These are phyloP conservation scores for Akebia trifoliata DNA, from an alignment of 164 flowering plant species.

Conservation along the genomic window DNA sequence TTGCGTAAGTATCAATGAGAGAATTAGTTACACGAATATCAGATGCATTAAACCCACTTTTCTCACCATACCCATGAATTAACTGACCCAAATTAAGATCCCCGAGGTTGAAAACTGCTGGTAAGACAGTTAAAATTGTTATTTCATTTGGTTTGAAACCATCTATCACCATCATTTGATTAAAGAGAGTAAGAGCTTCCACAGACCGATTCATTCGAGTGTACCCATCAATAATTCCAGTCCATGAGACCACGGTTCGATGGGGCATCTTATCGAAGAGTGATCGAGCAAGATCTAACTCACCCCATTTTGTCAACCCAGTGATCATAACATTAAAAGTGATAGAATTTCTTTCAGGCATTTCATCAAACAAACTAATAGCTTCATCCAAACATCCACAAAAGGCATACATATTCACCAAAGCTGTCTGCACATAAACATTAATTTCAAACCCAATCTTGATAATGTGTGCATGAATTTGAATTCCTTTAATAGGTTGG, in stretches of 20 bases:
- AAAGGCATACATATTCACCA: conserved; percentile 19
- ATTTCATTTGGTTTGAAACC: conserved; percentile 18
- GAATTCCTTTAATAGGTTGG: conserved; percentile 16
- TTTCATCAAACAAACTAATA: conserved; percentile 15
- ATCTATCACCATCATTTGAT: conserved; percentile 14
- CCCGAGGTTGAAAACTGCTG: conserved; percentile 18
- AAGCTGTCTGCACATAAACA: conserved; percentile 24
- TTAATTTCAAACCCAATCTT: conserved; percentile 20
- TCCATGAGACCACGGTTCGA: conserved; percentile 22
- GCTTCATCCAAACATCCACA: conserved; percentile 16
- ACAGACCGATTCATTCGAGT: conserved; percentile 13
- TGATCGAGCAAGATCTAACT: conserved; percentile 15
- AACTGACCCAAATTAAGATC: conserved; percentile 11
- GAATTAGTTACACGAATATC: conserved; percentile 21
- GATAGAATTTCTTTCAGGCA: conserved; percentile 20
- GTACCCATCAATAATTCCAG: conserved; percentile 27
- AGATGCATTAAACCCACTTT: conserved; percentile 5
- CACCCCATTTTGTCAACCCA: conserved; percentile 23
- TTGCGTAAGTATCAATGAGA: conserved; percentile 40
- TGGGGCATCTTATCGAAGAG: conserved; percentile 20
- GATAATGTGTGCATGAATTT: conserved; percentile 17
- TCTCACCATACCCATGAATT: conserved; percentile 15
- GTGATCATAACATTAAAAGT: conserved; percentile 30
- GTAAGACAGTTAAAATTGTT: conserved; percentile 19
- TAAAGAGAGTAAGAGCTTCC: conserved; percentile 20